Evolutionary conservation across 306 rosid genomes (phyloP).

Genomic region (Cicer yamashitae): DNA sequence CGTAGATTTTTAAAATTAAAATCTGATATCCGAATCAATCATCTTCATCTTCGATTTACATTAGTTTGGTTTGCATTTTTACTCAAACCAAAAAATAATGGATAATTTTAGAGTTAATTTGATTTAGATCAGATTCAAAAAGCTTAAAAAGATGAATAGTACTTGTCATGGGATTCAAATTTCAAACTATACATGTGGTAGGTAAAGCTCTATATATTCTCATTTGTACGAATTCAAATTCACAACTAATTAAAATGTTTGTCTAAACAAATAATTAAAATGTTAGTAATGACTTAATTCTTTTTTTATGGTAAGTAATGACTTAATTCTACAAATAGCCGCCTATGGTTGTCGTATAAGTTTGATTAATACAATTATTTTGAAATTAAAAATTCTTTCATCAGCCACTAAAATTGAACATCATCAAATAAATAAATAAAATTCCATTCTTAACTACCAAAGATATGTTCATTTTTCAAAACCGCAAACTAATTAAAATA

Average conservation of each 20-base stretch:
- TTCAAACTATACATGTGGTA: not conserved
- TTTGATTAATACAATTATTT: slow-evolving; percentile 39
- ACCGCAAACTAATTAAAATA: slow-evolving; percentile 10
- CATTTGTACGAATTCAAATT: not conserved
- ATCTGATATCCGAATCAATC: too few relatives aligned
- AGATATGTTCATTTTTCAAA: slow-evolving; percentile 11
- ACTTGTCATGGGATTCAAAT: not conserved
- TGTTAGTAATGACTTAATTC: slow-evolving; percentile 31
- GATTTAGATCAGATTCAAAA: too few relatives aligned
- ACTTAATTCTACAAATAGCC: slow-evolving; percentile 44
- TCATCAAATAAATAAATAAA: slow-evolving; percentile 34
- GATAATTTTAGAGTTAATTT: too few relatives aligned
- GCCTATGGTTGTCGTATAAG: slow-evolving; percentile 51
- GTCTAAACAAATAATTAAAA: not conserved
- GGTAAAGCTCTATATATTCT: slow-evolving; percentile 23
- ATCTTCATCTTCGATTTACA: too few relatives aligned
- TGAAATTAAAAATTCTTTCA: slow-evolving; percentile 31
- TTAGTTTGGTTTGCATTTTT: too few relatives aligned
- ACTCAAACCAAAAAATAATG: too few relatives aligned
- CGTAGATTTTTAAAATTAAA: too few relatives aligned
- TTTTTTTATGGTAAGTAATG: slow-evolving; percentile 2
- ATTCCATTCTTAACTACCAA: slow-evolving; percentile 30
- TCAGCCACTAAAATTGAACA: slow-evolving; percentile 53
- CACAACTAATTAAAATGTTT: not conserved
- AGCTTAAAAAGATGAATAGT: not conserved